Evolutionary conservation across 768 basidiomycete genomes (phyloP), one percentile per base, ranked within the genome.

Genomic region (Nidularia pulvinata): DNA sequence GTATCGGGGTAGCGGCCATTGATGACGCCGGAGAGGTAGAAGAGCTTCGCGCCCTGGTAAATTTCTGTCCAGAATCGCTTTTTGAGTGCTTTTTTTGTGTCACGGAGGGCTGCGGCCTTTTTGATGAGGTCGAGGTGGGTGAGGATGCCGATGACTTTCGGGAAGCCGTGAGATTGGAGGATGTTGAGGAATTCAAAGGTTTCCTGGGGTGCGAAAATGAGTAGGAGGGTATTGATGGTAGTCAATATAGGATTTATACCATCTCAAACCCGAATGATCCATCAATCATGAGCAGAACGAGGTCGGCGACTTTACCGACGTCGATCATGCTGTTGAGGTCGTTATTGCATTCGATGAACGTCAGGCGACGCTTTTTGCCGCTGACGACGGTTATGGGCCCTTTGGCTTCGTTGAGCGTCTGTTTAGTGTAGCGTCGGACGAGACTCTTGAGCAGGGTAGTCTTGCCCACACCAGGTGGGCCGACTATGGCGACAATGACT

Each of bases 51-150:
- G 48, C 97, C 97, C 62, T 95, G 91, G 69, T 98, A 98, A 10
- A 99, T 98, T 70, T 99, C 97, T 0, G 95, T 93, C 97, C 97
- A 99, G 75, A 99, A 99, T 7, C 97, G 91, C 65, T 93, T 97
- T 72, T 99, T 99, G 37, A 99, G 83, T 0, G 87, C 74, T 64
- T 97, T 97, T 75, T 98, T 99, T 50, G 93, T 94, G 48, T 85
- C 84, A 53, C 88, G 89, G 39, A 98, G 85, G 3, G 87, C 87
- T 0, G 90, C 79, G 5, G 89, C 81, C 65, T 94, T 95, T 78
- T 97, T 97, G 60, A 99, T 91, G 58, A 99, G 88, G 70, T 98
- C 97, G 42, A 98, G 86, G 70, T 99, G 97, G 46, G 94, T 89
- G 46, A 99, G 89, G 54, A 99, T 72, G 52, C 97, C 96, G 57